Evolutionary conservation across 225 moss, liverwort and hornwort genomes (phyloP), one percentile per base, ranked within the genome.

Genomic region (Pseudoscleropodium purum): DNA sequence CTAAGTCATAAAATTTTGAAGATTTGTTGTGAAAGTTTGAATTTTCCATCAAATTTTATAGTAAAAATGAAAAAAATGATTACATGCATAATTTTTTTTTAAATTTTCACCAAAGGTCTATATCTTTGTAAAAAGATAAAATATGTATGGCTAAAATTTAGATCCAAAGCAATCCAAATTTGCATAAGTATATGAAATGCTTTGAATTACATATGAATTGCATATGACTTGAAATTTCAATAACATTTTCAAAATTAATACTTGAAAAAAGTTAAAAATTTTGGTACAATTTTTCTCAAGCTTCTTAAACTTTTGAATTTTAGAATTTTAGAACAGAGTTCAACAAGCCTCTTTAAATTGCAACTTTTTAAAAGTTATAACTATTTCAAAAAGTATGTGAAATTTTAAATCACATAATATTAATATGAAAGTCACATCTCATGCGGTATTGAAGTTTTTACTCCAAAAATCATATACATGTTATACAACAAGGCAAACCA

Each of bases 41-140:
- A 30, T 1, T 11, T 47, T 0, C 1, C 2, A 4, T 75, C 1
- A 51, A 20, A 7, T 49, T 47, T 75, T 20, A 7, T 2, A 12
- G 18, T 11, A 33, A 33, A 31, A 16, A 29, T 18, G 18, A 20
- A 75, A 30, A 75, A 31, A 33, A 18, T 2, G 11, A 31, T 7
- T 47, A 31, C 2, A 49, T 19, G 4, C 6, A 19, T 75, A 19
- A 31, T 1, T 31, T 49, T 47, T 47, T 47, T 1, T 1, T 0
- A 18, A 18, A n/a, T n/a, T n/a, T n/a, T 74, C 5, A 30, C 30
- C 4, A 18, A 6, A 2, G 4, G 10, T 6, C 0, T 17, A 10
- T 10, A 29, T 17, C 3, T 17, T 17, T 4, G 6, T 30, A 31
- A 30, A 75, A 11, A 4, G 2, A 47, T 47, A 47, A 47, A 0